Conservation (phyloP, 2,329 filamentous ascomycete species). For the Meredithiella fracta region DNA sequence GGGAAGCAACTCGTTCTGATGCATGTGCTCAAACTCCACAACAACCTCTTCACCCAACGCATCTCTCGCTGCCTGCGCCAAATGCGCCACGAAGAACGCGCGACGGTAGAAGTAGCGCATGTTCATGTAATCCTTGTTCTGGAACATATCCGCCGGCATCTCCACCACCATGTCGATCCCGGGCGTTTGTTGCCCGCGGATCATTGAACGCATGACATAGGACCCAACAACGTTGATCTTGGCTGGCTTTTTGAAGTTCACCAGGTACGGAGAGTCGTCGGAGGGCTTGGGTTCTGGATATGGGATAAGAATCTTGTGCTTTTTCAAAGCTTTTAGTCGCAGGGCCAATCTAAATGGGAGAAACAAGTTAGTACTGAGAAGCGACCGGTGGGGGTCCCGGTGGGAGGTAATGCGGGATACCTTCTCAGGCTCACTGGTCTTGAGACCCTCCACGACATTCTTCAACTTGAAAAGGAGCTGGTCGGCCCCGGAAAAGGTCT, state of each 20-base stretch:
- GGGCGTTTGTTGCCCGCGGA: conserved; percentile 41
- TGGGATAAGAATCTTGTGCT: conserved; percentile 55
- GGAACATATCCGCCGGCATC: conserved; percentile 66
- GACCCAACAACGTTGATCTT: conserved; percentile 81
- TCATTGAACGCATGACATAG: conserved; percentile 60
- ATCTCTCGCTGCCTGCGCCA: conserved; percentile 53
- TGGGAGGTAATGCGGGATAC: conserved; percentile 25
- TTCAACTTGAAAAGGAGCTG: conserved; percentile 35
- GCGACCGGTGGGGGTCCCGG: neutral
- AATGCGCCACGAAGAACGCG: conserved; percentile 74
- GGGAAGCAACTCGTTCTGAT: conserved; percentile 64
- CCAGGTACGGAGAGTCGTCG: conserved; percentile 63
- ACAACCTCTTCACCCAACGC: conserved; percentile 33
- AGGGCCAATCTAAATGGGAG: conserved; percentile 41
- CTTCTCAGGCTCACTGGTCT: conserved; percentile 31
- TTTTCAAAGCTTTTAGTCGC: conserved; percentile 51
- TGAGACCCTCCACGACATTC: conserved; percentile 33
- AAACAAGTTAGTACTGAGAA: neutral
- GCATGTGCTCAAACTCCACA: conserved; percentile 43
- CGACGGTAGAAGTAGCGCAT: conserved; percentile 89
- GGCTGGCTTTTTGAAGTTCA: conserved; percentile 58
- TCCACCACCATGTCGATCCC: conserved; percentile 71
- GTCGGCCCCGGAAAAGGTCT: conserved; percentile 32
- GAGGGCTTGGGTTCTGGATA: conserved; percentile 68
- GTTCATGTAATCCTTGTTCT: conserved; percentile 88